Base-by-base conservation (phyloP, 306 rosid species). In the Nissolia schottii region DNA sequence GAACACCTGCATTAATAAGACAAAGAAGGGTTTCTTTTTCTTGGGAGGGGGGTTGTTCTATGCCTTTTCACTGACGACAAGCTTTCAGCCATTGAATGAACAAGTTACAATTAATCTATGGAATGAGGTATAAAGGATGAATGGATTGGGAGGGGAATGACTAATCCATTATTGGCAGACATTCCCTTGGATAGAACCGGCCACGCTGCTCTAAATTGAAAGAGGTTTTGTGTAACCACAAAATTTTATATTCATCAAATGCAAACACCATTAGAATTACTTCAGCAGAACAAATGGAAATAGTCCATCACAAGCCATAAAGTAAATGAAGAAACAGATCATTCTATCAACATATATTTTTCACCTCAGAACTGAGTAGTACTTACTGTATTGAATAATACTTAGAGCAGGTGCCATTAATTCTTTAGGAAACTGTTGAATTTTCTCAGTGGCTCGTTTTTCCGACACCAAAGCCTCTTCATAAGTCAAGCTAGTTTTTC, bases 391-490 rank as follows among this genome's bases (percentile, higher is more conserved):
- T 76, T 94, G 99, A 63, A 94, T 91, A 62, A 86, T 82, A 60
- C 77, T 79, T 54, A 94, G 76, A 19, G 92, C 96, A 81, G 89
- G 86, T 59, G 84, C 71, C 74, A 78, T 81, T n/a, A 94, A 80
- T 51, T 87, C 95, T 77, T 89, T 89, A 11, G 99, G 99, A 53
- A 94, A 73, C 84, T 85, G 91, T 51, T 85, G 96, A 62, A 89
- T 87, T 87, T 91, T 93, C 71, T 94, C 99, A 4, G 87, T 79
- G 54, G 93, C 96, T 51, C 65, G 84, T 61, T 87, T 84, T 85
- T 94, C 97, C 29, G 96, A 89, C 58, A 94, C 91, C 78, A 89
- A 58, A 74, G 99, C 99, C 85, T 94, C 99, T 75, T 94, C 99
- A 73, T 83, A 94, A 12, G 99, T 94, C 90, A 94, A 27, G 85